These are phyloP conservation scores for Scytalidium lignicola DNA, from an alignment of 2,329 filamentous ascomycete species.

Conservation along the genomic window DNA sequence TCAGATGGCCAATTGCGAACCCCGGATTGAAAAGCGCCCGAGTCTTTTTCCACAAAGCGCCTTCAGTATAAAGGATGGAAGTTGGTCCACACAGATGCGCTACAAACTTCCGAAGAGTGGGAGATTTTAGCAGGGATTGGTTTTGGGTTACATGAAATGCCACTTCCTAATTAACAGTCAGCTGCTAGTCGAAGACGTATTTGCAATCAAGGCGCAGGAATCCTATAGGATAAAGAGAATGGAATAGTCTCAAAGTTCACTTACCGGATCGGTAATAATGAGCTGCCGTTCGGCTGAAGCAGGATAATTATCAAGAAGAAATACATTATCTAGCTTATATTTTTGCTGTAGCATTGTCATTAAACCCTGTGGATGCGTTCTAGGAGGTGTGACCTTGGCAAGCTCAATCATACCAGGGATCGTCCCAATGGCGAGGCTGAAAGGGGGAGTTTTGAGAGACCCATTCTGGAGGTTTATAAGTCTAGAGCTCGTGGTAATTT, in stretches of 20 bases:
- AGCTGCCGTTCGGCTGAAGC: background rate
- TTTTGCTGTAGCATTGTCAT: slow-evolving; percentile 1
- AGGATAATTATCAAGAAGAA: slow-evolving; percentile 1
- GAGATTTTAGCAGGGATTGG: background rate
- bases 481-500: background rate
- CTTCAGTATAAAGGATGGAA: slow-evolving; percentile 9
- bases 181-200: background rate
- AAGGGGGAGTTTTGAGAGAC: background rate
- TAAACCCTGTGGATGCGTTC: background rate
- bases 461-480: background rate
- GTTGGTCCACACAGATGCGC: slow-evolving; percentile 7
- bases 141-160: background rate
- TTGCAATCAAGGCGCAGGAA: background rate
- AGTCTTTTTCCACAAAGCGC: slow-evolving; percentile 18
- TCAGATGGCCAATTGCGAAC: slow-evolving; percentile 14
- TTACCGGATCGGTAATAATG: slow-evolving; percentile 1
- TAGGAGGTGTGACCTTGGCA: background rate
- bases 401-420: background rate
- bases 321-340: slow-evolving; percentile 2
- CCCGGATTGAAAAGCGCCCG: slow-evolving; percentile 21
- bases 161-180: background rate
- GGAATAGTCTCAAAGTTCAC: background rate
- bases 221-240: background rate
- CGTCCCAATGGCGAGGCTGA: background rate
- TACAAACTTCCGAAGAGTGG: background rate